Evolutionary conservation across 768 basidiomycete species (phyloP), one percentile per base, ranked within the genome.

Genomic region (Boletus subparvulus): DNA sequence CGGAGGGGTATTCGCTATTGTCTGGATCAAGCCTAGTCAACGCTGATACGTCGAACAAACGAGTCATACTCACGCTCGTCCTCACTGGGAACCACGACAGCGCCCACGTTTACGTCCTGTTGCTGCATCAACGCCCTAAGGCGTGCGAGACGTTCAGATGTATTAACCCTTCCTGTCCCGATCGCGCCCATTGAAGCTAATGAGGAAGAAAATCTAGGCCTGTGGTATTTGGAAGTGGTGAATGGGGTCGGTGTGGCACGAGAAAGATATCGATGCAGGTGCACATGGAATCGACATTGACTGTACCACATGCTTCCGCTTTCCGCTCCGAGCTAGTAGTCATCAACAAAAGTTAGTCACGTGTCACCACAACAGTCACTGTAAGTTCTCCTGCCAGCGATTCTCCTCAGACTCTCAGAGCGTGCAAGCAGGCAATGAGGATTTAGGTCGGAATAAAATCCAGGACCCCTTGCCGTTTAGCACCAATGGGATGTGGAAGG

Each of bases 1-100:
- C 78, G 10, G 94, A 90, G 17, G 88, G 81, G 71, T 95, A 96
- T 71, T 96, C 94, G 73, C 92, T 94, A 8, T 81, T 86, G 72
- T 95, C 93, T 94, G 58, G n/a, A 50, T 21, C 37, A 45, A 53
- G 43, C 30, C 3, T 46, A 3, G 36, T 60, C 45, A 37, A 41
- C 19, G 55, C 58, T 3, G 16, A 16, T 24, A 17, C 11, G 13
- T 26, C 33, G 28, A 43, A 41, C 28, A 47, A 41, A 32, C 12
- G 11, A 47, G 13, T 2, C 1, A 8, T 1, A 81, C 86, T 68
- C 73, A 90, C 94, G 96, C 66, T 92, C 90, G 74, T 98, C 96
- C 73, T 94, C 95, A 60, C 90, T 93, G 5, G 92, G 91, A 43
- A 98, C 83, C 2, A 98, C 82, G 63, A 89, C 83, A 0, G 88